phyloP scores from a whole-genome alignment of 805 yeast species.

The Hanseniaspora clermontiae region DNA sequence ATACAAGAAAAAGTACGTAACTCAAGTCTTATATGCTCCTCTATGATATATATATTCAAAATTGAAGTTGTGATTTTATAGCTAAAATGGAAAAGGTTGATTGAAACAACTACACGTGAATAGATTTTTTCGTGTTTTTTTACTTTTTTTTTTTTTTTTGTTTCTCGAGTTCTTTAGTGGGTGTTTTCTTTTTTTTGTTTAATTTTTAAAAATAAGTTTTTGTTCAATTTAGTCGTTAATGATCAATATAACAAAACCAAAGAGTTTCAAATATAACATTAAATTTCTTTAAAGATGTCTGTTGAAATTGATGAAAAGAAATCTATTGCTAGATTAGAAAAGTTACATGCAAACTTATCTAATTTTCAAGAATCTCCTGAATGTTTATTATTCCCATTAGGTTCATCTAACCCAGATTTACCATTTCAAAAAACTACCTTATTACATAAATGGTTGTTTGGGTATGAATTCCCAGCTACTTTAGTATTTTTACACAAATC shows the following conservation, averaged over 20 bases:
- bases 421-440: slow-evolving; percentile 82
- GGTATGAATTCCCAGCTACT: slow-evolving; percentile 94
- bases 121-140: too few species aligned
- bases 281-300: slow-evolving; percentile 16
- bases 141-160: too few species aligned
- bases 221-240: too few species aligned
- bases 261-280: not conserved
- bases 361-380: slow-evolving; percentile 27
- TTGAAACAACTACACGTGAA: too few species aligned
- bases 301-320: slow-evolving; percentile 15
- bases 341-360: slow-evolving; percentile 21
- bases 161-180: too few species aligned
- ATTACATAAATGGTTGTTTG: slow-evolving; percentile 80
- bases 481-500: slow-evolving; percentile 51
- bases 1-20: slow-evolving; percentile 76
- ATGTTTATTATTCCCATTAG: slow-evolving; percentile 56
- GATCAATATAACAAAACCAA: not conserved
- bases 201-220: too few species aligned
- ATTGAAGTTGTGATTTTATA: too few species aligned
- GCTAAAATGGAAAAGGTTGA: too few species aligned
- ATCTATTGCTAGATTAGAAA: slow-evolving; percentile 19
- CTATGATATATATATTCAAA: slow-evolving; percentile 27
- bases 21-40: slow-evolving; percentile 87
- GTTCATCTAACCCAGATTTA: slow-evolving; percentile 76
- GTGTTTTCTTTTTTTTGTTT: too few species aligned